Evolutionary conservation across 192 early-diverging fungal species (phyloP).

Genomic region (Coemansia sp.): DNA sequence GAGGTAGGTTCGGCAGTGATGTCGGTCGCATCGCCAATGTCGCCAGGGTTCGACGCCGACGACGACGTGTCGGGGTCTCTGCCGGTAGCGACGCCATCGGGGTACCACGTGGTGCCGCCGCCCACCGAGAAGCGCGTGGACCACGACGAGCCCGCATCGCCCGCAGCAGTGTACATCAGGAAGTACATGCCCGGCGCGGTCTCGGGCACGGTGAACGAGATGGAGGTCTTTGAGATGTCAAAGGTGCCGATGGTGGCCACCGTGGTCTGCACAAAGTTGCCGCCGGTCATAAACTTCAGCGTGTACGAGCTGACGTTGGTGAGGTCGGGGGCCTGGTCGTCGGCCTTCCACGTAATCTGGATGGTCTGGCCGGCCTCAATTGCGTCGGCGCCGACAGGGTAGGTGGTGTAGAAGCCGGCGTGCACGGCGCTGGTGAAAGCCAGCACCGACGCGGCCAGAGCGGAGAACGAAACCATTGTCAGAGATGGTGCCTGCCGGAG

Average conservation of each 20-base stretch:
- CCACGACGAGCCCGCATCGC: slow-evolving; percentile 46
- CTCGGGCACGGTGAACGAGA: slow-evolving; percentile 42
- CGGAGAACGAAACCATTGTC: slow-evolving; percentile 38
- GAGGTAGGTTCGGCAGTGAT: background rate
- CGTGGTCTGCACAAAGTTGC: slow-evolving; percentile 47
- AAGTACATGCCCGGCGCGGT: slow-evolving; percentile 52
- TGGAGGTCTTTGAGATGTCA: slow-evolving; percentile 21
- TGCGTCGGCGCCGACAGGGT: slow-evolving; percentile 37
- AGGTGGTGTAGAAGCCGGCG: slow-evolving; percentile 51
- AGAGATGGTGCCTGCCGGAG: slow-evolving; percentile 1
- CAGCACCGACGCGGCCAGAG: slow-evolving; percentile 23
- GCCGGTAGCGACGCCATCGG: slow-evolving; percentile 44
- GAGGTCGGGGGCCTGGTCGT: slow-evolving; percentile 23
- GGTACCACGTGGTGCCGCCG: slow-evolving; percentile 48
- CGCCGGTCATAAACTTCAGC: slow-evolving; percentile 50
- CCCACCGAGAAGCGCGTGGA: slow-evolving; percentile 48
- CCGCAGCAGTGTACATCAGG: slow-evolving; percentile 44
- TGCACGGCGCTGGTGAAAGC: slow-evolving; percentile 35
- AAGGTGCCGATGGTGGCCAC: slow-evolving; percentile 43
- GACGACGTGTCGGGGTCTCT: slow-evolving; percentile 13
- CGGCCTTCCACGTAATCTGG: slow-evolving; percentile 33
- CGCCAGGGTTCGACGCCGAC: slow-evolving; percentile 1
- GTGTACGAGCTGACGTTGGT: slow-evolving; percentile 26
- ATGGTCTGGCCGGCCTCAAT: slow-evolving; percentile 41
- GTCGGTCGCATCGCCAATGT: slow-evolving; percentile 15